Base-by-base conservation (phyloP, 1,284 basidiomycete species). In the Ceratobasidium sp. region DNA sequence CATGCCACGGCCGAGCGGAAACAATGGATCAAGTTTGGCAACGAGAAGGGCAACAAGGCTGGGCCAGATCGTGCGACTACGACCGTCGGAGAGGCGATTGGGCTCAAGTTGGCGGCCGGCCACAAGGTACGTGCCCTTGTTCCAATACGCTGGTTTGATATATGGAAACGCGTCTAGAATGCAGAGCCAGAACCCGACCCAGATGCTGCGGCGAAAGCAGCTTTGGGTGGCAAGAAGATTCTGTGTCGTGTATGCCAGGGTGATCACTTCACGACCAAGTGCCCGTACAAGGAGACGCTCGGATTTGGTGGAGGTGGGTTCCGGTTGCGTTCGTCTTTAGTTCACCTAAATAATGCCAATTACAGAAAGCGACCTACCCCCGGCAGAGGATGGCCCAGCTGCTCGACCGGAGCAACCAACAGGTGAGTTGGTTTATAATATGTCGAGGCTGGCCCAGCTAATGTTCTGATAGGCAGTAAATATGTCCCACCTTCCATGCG, bases 241-340 rank as follows among this genome's bases (percentile, higher is more conserved):
- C 82, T 87, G 62, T 99, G 96, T 85, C 88, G 97, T 75, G 82
- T 97, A 70, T 99, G 97, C 82, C 94, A 96, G 79, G 96, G 96
- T 69, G 92, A 92, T 74, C 97, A 99, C 82, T 99, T 96, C 80
- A 99, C 97, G 12, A 92, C 95, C 72, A 95, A 96, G 79, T 99
- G 97, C 86, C 97, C 97, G 12, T 97, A 97, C 86, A 97, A 95
- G 80, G 96, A 98, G 75, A 92, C 93, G 22, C 79, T 86, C 49
- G 83, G 82, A 52, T 87, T 94, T 12, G 87, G 91, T 22, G 93
- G 91, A 12, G 78, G 82, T 2, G 86, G 86, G 57, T 47, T 85
- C 74, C 73, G 80, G 80, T 69, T 29, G 72, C 70, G 20, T 73
- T 73, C 34, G 38, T 50, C 38, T 20, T 25, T 47, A 3, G 31